Base-by-base conservation (phyloP, 2,329 filamentous ascomycete genomes). In the Teratosphaeriaceae sp. region DNA sequence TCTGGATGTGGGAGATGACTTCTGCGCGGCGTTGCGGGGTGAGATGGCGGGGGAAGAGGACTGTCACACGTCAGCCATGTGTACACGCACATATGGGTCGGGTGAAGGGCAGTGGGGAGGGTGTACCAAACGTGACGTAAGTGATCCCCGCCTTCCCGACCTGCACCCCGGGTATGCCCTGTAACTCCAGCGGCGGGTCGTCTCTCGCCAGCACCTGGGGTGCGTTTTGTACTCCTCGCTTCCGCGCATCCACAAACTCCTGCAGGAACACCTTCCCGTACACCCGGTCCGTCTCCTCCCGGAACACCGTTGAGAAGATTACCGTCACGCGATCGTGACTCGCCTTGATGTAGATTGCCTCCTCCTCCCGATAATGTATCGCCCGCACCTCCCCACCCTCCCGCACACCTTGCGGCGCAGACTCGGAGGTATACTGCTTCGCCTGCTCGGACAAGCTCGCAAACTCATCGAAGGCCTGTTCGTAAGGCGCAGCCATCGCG, bases 211-310 rank as follows among this genome's bases (percentile, higher is more conserved):
- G 75, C 15, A 99, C 92, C 68, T 99, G 92, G 1, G 92, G 92
- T 15, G 94, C 92, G 66, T 98, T 98, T 70, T 98, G 94, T 51
- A 98, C 94, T 16, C 89, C 89, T 70, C 92, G 82, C 64, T 89
- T 79, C 65, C 92, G 78, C 7, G 94, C 92, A 69, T 99, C 92
- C 44, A 97, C 94, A 54, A 99, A 98, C 68, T 99, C 92, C 71
- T 96, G 89, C 56, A 98, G 80, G 64, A 99, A 98, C 12, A 98
- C 88, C 71, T 96, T 97, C 56, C 92, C 92, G 60, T 94, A 98
- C 45, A 99, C 87, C 49, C 90, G 78, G 64, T 98, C 92, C 42
- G 94, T 98, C 71, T 98, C 94, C 64, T 99, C 94, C 45, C 88
- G 78, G 76, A 99, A 99, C 40, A 97, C 80, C 31, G 92, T 98